These are phyloP conservation scores for Cupressus sempervirens DNA, from an alignment of 75 land plant genomes.

Conservation along the genomic window DNA sequence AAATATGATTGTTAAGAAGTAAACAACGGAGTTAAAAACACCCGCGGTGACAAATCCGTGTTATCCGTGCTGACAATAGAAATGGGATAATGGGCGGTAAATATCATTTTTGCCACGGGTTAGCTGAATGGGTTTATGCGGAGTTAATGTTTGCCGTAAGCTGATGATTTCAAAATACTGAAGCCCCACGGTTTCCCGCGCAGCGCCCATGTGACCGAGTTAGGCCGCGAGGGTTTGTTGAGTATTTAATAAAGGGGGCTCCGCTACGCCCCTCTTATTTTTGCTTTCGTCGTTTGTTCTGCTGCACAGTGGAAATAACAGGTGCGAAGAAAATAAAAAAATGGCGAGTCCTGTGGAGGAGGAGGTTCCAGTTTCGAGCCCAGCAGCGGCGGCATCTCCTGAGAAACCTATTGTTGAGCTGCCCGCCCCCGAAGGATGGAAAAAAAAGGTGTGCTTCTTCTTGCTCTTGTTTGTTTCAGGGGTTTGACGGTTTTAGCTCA, in stretches of 20 bases:
- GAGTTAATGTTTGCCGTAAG: not conserved
- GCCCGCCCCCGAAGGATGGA: constrained; percentile 5
- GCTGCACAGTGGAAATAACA: not conserved
- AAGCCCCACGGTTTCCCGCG: constrained; percentile 7
- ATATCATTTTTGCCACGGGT: not conserved
- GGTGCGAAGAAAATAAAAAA: not conserved
- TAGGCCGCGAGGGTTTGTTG: not conserved
- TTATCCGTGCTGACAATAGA: not conserved
- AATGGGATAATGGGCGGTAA: not conserved
- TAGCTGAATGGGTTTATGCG: not conserved
- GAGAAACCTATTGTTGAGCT: not conserved
- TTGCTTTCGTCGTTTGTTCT: not conserved
- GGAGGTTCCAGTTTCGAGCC: constrained; percentile 9
- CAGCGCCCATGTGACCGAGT: constrained; percentile 5
- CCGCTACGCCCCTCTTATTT: not conserved
- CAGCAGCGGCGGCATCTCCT: not conserved
- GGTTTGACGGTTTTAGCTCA: not conserved
- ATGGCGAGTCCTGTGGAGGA: constrained; percentile 8
- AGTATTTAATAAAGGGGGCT: not conserved
- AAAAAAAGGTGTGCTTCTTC: not conserved
- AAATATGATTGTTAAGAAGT: not conserved
- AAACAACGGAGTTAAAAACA: not conserved
- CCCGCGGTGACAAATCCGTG: not conserved
- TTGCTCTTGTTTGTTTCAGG: not conserved
- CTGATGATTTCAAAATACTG: not conserved